phyloP scores from a whole-genome alignment of 768 basidiomycete genomes.

The Hemileccinum impolitum region DNA sequence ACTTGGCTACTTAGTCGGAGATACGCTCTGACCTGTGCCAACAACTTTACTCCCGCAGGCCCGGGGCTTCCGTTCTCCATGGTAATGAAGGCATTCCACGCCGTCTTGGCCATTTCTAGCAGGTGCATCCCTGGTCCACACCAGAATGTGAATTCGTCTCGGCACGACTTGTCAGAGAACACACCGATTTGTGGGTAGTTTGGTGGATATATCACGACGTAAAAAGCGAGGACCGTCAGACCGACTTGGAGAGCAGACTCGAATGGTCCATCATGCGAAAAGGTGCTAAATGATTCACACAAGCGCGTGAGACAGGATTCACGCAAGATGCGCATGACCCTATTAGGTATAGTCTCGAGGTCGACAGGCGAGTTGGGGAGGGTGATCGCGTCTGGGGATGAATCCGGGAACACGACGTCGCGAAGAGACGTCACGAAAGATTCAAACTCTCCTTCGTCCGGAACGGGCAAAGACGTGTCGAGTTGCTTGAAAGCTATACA shows the following conservation, averaged over 20 bases:
- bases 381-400: constrained; percentile 14
- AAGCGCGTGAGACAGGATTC: constrained; percentile 56
- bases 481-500: constrained; percentile 45
- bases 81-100: constrained; percentile 62
- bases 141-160: background rate
- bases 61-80: constrained; percentile 20
- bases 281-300: constrained; percentile 60
- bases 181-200: constrained; percentile 83
- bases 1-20: constrained; percentile 41
- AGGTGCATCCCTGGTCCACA: constrained; percentile 60
- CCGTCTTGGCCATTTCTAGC: constrained; percentile 71
- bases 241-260: constrained; percentile 52
- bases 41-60: too few species aligned
- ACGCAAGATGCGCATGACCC: constrained; percentile 44
- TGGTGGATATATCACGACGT: constrained; percentile 65
- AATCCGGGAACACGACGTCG: constrained; percentile 36
- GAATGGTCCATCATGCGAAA: constrained; percentile 67
- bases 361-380: constrained; percentile 30
- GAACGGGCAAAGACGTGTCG: constrained; percentile 39
- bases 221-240: constrained; percentile 58
- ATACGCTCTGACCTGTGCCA: constrained; percentile 33
- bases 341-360: constrained; percentile 34
- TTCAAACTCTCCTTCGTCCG: constrained; percentile 16
- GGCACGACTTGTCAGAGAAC: constrained; percentile 10
- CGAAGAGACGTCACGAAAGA: constrained; percentile 34